These are phyloP conservation scores for Oldenlandia corymbosa DNA, from an alignment of 257 asterid genomes.

Conservation along the genomic window DNA sequence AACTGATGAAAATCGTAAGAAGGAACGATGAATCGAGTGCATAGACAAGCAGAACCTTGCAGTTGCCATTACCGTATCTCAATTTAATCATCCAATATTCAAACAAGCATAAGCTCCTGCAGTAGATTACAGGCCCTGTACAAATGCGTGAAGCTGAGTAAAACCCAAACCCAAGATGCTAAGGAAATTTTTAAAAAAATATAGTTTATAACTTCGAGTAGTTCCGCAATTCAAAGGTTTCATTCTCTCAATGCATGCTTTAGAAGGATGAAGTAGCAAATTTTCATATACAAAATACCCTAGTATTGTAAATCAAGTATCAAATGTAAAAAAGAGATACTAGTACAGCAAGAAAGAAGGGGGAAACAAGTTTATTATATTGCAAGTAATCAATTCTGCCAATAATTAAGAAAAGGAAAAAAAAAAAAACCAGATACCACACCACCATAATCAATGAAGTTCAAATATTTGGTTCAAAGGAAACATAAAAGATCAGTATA, in stretches of 20 bases:
- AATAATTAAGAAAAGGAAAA: no score
- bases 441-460: no score
- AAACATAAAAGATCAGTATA: background rate
- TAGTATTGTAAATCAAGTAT: no score
- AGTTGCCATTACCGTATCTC: constrained; percentile 9
- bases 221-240: no score
- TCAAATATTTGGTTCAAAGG: background rate
- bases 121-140: constrained; percentile 5
- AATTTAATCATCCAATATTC: background rate
- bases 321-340: no score
- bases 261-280: background rate
- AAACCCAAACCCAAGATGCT: background rate
- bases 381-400: background rate
- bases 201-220: background rate
- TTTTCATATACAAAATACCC: background rate
- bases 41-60: constrained; percentile 10
- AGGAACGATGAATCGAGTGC: constrained; percentile 9
- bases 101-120: background rate
- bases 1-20: constrained; percentile 21
- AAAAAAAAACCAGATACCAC: no score
- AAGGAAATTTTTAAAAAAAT: background rate
- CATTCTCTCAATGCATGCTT: background rate
- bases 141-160: background rate
- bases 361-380: no score
- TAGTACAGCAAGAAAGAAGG: no score